Base-by-base conservation (phyloP, 164 flowering plant species). In the Echeveria elegans region DNA sequence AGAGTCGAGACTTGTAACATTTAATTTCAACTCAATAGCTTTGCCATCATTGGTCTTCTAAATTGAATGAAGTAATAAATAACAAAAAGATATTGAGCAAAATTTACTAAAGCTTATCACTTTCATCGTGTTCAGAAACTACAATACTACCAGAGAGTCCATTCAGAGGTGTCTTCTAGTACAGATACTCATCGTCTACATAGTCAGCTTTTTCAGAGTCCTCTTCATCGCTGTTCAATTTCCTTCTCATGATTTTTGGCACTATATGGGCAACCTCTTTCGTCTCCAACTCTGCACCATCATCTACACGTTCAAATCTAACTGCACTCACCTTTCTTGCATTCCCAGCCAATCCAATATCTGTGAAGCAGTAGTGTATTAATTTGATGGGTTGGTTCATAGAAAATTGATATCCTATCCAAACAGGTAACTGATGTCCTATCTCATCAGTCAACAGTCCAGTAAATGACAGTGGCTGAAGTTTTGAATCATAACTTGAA, bases 271-370 rank as follows among this genome's bases (percentile, higher is more conserved):
- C 71, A 60, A 88, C 92, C 31, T 79, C 88, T 73, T 81, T 85
- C 19, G 84, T 65, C 53, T 81, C 88, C 72, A 74, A 2, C 45
- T 56, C 70, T 32, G 73, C 75, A 48, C 77, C 77, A 24, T 48
- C 53, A 48, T 69, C 75, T 69, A 87, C 66, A 24, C 87, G 70
- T 75, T 87, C 94, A 76, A 95, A 95, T 59, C 94, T 83, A n/a
- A 88, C 89, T 43, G 96, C 88, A 68, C 92, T 83, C 29, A 92
- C 96, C 78, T 92, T 95, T 76, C 99, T 88, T 7, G 97, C 97
- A 79, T 89, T 95, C 69, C 96, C 99, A 11, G 87, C n/a, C n/a
- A n/a, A n/a, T n/a, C 97, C 71, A 95, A 72, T 74, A 95, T 81
- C 99, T 95, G 91, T 83, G n/a, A 48, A 82, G 2, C 72, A 70